A percentile compares a stretch with the other conserved stretches of the same genome.
These are phyloP conservation scores for Pythium monospermum DNA, from an alignment of 352 stramenopile genomes.

Conservation along the genomic window DNA sequence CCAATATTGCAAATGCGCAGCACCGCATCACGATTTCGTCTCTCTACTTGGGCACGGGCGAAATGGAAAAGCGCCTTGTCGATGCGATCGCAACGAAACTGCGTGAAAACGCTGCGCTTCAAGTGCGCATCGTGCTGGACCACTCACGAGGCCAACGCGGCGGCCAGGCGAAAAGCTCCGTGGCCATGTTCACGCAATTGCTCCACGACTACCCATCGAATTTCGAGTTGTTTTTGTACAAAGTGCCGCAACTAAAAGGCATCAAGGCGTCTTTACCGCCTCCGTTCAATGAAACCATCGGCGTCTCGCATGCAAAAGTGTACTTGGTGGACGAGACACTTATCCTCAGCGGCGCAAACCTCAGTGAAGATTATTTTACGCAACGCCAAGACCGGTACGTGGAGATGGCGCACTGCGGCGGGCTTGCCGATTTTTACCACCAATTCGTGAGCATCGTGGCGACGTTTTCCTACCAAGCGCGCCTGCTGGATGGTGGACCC, in stretches of 20 bases:
- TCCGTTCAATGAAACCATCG: conserved; percentile 80
- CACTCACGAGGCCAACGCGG: conserved; percentile 64
- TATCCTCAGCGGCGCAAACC: conserved; percentile 76
- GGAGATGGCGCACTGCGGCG: conserved; percentile 42
- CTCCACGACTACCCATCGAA: conserved; percentile 43
- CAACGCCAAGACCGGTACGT: conserved; percentile 81
- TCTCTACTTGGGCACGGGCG: conserved; percentile 65
- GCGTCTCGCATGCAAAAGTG: conserved; percentile 79
- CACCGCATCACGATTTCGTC: conserved; percentile 57
- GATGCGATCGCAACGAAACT: conserved; percentile 33
- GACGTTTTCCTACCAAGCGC: conserved; percentile 41
- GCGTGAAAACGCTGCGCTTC: conserved; percentile 31
- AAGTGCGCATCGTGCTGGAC: conserved; percentile 67
- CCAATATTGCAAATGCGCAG: conserved; percentile 48
- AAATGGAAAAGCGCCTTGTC: conserved; percentile 45
- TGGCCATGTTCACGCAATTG: conserved; percentile 51
- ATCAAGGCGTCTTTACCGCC: conserved; percentile 54
- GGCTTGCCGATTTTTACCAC: conserved; percentile 63
- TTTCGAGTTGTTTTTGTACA: conserved; percentile 60
- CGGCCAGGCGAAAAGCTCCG: conserved; percentile 37
- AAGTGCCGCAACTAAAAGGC: conserved; percentile 62
- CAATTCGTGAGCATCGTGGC: conserved; percentile 54
- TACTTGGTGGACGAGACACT: conserved; percentile 80
- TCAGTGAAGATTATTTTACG: conserved; percentile 83
- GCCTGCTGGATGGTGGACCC: conserved; percentile 18